Conservation (phyloP, 73 alveolate species). For the Paramecium caudatum region DNA sequence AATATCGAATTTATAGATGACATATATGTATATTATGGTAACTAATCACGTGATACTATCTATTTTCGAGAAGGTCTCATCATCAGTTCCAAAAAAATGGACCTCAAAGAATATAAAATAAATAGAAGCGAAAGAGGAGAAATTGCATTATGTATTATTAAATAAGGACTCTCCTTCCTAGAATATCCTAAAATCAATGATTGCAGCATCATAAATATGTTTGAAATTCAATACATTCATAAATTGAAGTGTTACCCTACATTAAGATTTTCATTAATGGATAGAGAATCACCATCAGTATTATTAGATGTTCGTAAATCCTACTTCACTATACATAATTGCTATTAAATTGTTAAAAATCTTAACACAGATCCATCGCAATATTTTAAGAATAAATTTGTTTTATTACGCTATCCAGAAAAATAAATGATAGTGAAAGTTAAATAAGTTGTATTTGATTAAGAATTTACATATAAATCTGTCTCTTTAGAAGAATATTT, state of each 20-base stretch:
- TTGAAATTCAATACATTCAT: neutral
- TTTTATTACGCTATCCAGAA: neutral
- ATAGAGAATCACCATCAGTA: constrained; percentile 20
- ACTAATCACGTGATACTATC: neutral
- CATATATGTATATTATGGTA: neutral
- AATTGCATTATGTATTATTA: neutral
- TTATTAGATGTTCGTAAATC: constrained; percentile 56
- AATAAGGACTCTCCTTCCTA: neutral
- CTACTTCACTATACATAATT: neutral
- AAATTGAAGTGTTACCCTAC: constrained; percentile 1
- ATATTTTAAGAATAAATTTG: constrained; percentile 12
- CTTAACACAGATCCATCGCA: neutral
- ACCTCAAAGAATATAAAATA: neutral
- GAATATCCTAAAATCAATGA: constrained; percentile 12
- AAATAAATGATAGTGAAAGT: neutral
- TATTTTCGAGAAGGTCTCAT: neutral
- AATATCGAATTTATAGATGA: constrained; percentile 21
- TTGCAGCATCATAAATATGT: neutral
- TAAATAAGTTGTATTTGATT: constrained; percentile 4
- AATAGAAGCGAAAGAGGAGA: neutral
- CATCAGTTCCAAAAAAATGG: constrained; percentile 13
- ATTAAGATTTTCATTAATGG: neutral
- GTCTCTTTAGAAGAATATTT: constrained; percentile 8
- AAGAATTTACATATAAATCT: constrained; percentile 18
- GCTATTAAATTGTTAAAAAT: neutral